Base-by-base conservation (phyloP, 2,329 filamentous ascomycete genomes). In the Aspergillus versicolor region DNA sequence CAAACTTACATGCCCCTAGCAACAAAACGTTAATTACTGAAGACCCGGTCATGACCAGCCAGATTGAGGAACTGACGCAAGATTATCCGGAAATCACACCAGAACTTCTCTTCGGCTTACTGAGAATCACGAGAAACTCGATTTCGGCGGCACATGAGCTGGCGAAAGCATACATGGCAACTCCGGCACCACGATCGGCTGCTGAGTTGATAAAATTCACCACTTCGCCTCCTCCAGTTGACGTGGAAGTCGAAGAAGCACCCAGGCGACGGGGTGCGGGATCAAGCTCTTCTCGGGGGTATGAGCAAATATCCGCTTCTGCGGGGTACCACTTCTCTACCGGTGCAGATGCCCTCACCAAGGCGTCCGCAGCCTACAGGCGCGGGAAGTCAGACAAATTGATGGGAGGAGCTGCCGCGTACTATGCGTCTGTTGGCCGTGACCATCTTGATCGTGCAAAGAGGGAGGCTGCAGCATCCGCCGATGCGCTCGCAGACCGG, bases 341-440 rank as follows among this genome's bases (percentile, higher is more conserved):
- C 40, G 76, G 82, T 13, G 71, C 74, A 22, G 70, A 75, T 4
- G 84, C 84, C 12, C 84, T 86, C 63, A 71, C 72, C 4, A 81
- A 88, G 72, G 87, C 87, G 3, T 77, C 79, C 9, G 73, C 79
- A 8, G 83, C 84, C 2, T 84, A 84, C 65, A 82, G 84, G 34
- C 82, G 79, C 63, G 82, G 83, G 17, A 87, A 83, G 63, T 92
- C 90, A 0, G 85, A 91, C 60, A 87, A 82, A 0, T 77, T 93
- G 3, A 92, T 90, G 78, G 84, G 87, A 21, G 89, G 87, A 56
- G 92, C 85, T 1, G 90, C 90, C 8, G 85, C 82, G 0, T 90
- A 90, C 69, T 96, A 96, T 71, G 82, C 86, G 1, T 84, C 90
- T 51, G 78, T 89, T 11, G 88, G 85, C 1, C 85, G 87, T 21